Evolutionary conservation across 169 alveolate genomes (phyloP).

Genomic region (Cyclospora cayetanensis): DNA sequence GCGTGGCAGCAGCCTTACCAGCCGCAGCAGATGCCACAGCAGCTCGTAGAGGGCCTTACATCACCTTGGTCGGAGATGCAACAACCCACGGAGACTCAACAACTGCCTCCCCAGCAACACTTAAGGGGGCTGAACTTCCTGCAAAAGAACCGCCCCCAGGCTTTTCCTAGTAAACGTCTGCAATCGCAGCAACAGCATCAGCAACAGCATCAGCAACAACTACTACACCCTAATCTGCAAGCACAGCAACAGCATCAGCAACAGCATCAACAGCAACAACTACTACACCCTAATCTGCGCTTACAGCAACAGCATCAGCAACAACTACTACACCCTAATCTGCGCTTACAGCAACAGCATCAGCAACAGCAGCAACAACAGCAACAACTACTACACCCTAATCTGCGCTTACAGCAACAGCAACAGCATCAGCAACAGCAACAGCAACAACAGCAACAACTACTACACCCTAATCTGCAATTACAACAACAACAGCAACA

Average conservation of each 20-base stretch:
- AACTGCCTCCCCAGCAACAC: no score
- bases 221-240: background rate
- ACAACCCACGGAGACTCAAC: no score
- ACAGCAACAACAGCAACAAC: background rate
- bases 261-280: background rate
- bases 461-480: no score
- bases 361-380: background rate
- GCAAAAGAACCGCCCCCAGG: no score
- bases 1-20: background rate
- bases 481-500: no score
- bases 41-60: no score
- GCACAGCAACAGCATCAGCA: background rate
- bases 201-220: background rate
- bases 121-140: no score
- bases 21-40: background rate
- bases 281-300: no score
- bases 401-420: no score
- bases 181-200: background rate
- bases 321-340: background rate
- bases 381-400: background rate
- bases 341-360: background rate
- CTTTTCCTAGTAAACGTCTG: no score
- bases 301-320: background rate
- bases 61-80: no score
- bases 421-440: background rate